These are phyloP conservation scores for Trichomonascaceae sp. DNA, from an alignment of 1,139 yeast species.

Conservation along the genomic window DNA sequence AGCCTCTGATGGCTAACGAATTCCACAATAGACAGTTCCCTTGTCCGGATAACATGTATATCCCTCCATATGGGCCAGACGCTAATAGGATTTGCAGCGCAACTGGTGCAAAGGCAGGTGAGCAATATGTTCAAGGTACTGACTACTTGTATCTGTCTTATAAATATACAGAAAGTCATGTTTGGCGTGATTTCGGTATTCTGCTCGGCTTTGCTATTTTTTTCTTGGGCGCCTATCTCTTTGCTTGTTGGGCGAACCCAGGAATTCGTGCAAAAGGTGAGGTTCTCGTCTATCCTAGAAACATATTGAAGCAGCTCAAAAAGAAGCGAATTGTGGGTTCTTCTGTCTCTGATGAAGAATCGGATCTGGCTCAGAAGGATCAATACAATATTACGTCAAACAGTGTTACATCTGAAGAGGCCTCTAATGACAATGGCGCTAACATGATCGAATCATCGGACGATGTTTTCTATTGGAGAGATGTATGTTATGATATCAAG, in stretches of 20 bases:
- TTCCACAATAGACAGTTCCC: constrained; percentile 45
- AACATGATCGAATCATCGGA: constrained; percentile 27
- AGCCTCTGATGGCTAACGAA: constrained; percentile 52
- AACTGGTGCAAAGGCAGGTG: constrained; percentile 44
- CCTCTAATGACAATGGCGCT: constrained; percentile 6
- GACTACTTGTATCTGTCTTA: constrained; percentile 37
- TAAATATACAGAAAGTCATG: constrained; percentile 44
- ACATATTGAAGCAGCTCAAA: constrained; percentile 32
- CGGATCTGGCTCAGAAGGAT: constrained; percentile 18
- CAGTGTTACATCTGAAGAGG: background rate
- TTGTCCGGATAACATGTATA: constrained; percentile 39
- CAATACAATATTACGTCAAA: background rate
- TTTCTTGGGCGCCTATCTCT: constrained; percentile 41
- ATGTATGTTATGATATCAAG: constrained; percentile 47
- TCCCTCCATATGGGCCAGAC: constrained; percentile 44
- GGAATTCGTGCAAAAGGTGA: constrained; percentile 55
- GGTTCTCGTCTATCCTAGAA: constrained; percentile 45
- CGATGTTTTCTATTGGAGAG: constrained; percentile 50
- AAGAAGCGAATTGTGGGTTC: constrained; percentile 15
- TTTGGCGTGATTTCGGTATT: constrained; percentile 65
- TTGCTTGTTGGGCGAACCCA: constrained; percentile 47
- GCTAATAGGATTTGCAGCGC: constrained; percentile 43
- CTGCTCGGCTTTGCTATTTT: constrained; percentile 49
- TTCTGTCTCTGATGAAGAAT: constrained; percentile 23
- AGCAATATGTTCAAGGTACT: constrained; percentile 44